Evolutionary conservation across 2,329 filamentous ascomycete species (phyloP).

Genomic region (Talaromyces sp.): DNA sequence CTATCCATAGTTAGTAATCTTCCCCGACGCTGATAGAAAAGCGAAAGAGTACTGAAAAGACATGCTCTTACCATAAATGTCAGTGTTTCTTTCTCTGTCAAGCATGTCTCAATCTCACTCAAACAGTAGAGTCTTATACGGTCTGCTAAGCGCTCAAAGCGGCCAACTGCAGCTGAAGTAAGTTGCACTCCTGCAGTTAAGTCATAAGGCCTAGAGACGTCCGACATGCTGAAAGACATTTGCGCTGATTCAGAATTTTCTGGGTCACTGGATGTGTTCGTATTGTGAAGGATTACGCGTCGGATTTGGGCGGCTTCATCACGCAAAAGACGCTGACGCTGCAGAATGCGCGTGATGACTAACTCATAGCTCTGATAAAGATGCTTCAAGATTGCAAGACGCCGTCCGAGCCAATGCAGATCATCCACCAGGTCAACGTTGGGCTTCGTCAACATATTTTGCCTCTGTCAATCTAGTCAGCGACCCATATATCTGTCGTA

Average conservation of each 20-base stretch:
- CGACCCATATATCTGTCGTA: background rate
- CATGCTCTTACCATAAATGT: constrained; percentile 58
- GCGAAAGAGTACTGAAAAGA: background rate
- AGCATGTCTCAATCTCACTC: constrained; percentile 61
- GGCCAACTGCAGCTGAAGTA: constrained; percentile 51
- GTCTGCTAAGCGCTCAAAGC: constrained; percentile 60
- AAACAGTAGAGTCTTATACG: constrained; percentile 61
- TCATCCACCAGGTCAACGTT: constrained; percentile 45
- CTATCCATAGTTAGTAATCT: constrained; percentile 37
- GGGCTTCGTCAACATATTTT: constrained; percentile 55
- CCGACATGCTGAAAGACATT: constrained; percentile 24
- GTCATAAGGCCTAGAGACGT: constrained; percentile 20
- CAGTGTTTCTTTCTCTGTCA: constrained; percentile 67
- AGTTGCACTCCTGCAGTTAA: constrained; percentile 40
- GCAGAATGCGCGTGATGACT: constrained; percentile 60
- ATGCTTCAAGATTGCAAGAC: constrained; percentile 59
- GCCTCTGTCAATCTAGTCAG: constrained; percentile 38
- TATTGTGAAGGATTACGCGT: constrained; percentile 20
- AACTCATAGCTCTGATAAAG: constrained; percentile 62
- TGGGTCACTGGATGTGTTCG: constrained; percentile 26
- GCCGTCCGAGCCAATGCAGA: constrained; percentile 59
- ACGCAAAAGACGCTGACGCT: constrained; percentile 44
- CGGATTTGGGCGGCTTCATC: constrained; percentile 32
- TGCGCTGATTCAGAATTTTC: constrained; percentile 42
- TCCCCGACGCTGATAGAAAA: background rate